Base-by-base conservation (phyloP, 164 flowering plant species). In the Taxillus chinensis region DNA sequence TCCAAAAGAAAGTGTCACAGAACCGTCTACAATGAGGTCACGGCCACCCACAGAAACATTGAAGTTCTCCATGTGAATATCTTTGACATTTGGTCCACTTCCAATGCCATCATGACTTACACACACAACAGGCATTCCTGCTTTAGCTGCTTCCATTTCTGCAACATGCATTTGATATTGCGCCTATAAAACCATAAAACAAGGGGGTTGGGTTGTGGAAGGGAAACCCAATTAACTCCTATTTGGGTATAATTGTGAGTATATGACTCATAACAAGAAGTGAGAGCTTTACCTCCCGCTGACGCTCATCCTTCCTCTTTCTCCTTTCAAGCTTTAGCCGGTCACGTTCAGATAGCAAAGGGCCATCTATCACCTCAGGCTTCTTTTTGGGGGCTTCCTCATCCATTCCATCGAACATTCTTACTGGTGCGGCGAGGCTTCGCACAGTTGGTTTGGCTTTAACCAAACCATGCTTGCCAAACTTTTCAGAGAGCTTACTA, bases 391-490 rank as follows among this genome's bases (percentile, higher is more conserved):
- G 87, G 61, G 67, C 87, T 60, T 76, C 87, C 67, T 77, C 88
- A 69, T 95, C 97, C 99, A 95, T 86, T 61, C 99, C 99, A 57
- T 89, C 99, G 74, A 68, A 76, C 99, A 95, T 95, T 59, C 99
- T 77, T 52, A 95, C 63, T 3, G 99, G 99, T 55, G 83, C 69
- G 10, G 80, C 77, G 43, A 95, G 91, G 72, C 99, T 95, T 69
- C 99, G 78, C 38, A 95, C 86, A 1, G 91, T 63, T 39, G 80
- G 87, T 70, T 80, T 84, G 9, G 69, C 69, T 69, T 89, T 95
- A 8, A 86, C 89, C 70, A 91, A 71, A 7, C 96, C 99, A 79
- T 91, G 95, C 78, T 86, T 95, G 59, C 96, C 96, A 77, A 95
- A 95, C 61, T 80, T 90, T 5, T 95, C 95, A 39, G 82, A 82